Evolutionary conservation across 2,329 filamentous ascomycete species (phyloP).

Genomic region (Venturia oleaginea): DNA sequence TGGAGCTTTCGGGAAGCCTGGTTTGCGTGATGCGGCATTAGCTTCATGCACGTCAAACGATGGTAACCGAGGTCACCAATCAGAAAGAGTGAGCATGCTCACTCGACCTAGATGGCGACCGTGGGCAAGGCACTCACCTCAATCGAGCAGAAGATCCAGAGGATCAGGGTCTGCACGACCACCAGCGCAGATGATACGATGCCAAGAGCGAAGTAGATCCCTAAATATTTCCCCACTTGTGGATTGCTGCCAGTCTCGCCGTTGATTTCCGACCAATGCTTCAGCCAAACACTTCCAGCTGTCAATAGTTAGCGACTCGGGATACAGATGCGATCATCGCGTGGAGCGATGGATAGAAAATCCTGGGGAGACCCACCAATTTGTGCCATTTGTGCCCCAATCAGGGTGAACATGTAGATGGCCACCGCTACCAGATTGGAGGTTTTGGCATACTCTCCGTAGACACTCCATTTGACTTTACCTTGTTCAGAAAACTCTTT

Average conservation of each 20-base stretch:
- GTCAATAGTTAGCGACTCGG: slow-evolving; percentile 21
- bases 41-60: slow-evolving; percentile 15
- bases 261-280: slow-evolving; percentile 82
- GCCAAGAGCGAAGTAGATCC: slow-evolving; percentile 91
- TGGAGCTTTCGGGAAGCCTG: slow-evolving; percentile 91
- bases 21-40: slow-evolving; percentile 19
- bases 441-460: slow-evolving; percentile 86
- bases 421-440: slow-evolving; percentile 79
- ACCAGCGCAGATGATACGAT: slow-evolving; percentile 78
- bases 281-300: slow-evolving; percentile 86
- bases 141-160: slow-evolving; percentile 99
- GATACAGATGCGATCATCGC: not conserved
- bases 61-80: slow-evolving; percentile 7
- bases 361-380: slow-evolving; percentile 49
- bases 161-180: slow-evolving; percentile 82
- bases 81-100: not conserved
- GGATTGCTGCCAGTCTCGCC: slow-evolving; percentile 57
- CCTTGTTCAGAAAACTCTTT: slow-evolving; percentile 90
- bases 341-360: not conserved
- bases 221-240: slow-evolving; percentile 79
- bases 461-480: slow-evolving; percentile 96
- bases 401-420: slow-evolving; percentile 67
- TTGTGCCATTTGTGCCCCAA: slow-evolving; percentile 72
- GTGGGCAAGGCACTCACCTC: slow-evolving; percentile 51
- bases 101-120: not conserved